Evolutionary conservation across 2,329 filamentous ascomycete genomes (phyloP), one percentile per base, ranked within the genome.

Genomic region (Penicillium sp.): DNA sequence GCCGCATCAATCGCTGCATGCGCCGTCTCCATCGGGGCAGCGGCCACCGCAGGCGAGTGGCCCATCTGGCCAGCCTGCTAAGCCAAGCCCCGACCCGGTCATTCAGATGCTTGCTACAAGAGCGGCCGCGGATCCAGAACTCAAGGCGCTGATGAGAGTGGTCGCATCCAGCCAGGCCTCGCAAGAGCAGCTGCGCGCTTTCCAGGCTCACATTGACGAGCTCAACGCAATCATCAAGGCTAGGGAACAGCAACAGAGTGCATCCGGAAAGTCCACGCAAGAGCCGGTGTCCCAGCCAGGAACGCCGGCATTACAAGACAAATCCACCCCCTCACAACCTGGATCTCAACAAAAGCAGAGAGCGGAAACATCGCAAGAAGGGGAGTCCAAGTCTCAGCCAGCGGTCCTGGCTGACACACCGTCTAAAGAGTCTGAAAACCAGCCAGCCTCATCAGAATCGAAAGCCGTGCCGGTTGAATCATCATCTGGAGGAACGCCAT

Each of bases 81-180:
- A 75, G 55, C 69, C 72, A 5, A 75, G 72, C 41, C 68, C 73
- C 8, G 75, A 78, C 51, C 75, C 75, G 7, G 75, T 78, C 31
- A 78, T 78, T 54, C 75, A 77, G 49, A 77, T 77, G 74, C 65
- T 78, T 42, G 75, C 75, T n/a, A 76, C 74, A 7, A 67, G 74
- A 53, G 75, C 75, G 23, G 75, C 75, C 4, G 69, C 73, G 8
- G 73, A 78, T 52, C 72, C 72, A 4, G 72, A 75, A 42, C 59
- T 78, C 31, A 78, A 78, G 54, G 73, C 73, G 4, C 58, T 78
- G 56, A 78, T 78, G 75, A 70, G 74, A 50, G 68, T 78, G 13
- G 75, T 78, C 24, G 75, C 75, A 3, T 74, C 73, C 5, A 77
- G 74, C 49, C 70, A 75, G 55, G 75, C 75, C 10, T 72, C 72